Percentiles rank a stretch among this genome's conserved stretches.
Conservation (phyloP, 495 filamentous ascomycete genomes). For the Neurospora sp. region DNA sequence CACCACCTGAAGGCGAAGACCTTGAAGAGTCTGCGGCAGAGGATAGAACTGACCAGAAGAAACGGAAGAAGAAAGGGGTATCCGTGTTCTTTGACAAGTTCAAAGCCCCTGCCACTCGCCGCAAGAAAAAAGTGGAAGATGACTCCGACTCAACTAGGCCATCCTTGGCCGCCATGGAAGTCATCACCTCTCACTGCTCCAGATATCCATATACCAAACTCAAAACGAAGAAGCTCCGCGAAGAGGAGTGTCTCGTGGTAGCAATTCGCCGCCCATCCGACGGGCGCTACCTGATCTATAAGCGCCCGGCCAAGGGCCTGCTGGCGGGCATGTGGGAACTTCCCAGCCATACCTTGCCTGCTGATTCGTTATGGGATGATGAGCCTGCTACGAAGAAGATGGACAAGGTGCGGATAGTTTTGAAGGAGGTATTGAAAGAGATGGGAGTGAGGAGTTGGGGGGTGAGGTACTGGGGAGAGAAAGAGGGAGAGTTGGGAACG, state of each 20-base stretch:
- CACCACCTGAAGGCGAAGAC: conserved; percentile 19
- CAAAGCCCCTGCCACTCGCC: neutral
- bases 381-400: conserved; percentile 8
- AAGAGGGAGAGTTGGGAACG: conserved; percentile 22
- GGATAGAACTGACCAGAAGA: neutral
- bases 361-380: neutral
- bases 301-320: conserved; percentile 33
- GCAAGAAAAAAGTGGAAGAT: neutral
- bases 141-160: neutral
- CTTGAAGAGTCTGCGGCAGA: conserved; percentile 4
- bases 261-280: conserved; percentile 25
- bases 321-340: conserved; percentile 38
- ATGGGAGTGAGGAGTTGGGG: neutral
- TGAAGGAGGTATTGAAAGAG: conserved; percentile 16
- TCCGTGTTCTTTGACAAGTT: conserved; percentile 21
- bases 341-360: conserved; percentile 25
- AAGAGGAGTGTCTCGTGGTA: conserved; percentile 35
- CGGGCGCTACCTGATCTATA: conserved; percentile 29
- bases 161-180: conserved; percentile 4
- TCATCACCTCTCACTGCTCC: conserved; percentile 26
- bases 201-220: conserved; percentile 30
- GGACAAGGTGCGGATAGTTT: conserved; percentile 11
- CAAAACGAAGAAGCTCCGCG: conserved; percentile 30
- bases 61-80: conserved; percentile 11
- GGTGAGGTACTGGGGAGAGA: neutral